These are phyloP conservation scores for Strombidium stylifer DNA, from an alignment of 73 alveolate genomes.

Conservation along the genomic window DNA sequence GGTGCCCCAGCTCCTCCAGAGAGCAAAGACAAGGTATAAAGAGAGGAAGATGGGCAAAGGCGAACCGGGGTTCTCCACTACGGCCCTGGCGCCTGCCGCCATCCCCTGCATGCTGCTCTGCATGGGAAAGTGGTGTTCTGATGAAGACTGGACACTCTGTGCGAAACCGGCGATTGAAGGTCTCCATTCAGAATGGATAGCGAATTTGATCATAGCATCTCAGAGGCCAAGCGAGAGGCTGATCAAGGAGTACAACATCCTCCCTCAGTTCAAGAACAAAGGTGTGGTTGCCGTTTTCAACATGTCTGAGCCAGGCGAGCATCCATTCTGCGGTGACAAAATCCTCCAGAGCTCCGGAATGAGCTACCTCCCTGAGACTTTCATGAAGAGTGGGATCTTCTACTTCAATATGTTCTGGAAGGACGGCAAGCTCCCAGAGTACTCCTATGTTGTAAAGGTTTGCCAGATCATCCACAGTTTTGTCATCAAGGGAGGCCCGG, in stretches of 20 bases:
- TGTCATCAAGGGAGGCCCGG: conserved; percentile 62
- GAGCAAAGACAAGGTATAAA: too few species aligned
- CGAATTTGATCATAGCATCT: conserved; percentile 67
- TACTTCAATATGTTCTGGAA: conserved; percentile 60
- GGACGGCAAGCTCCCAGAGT: conserved; percentile 74
- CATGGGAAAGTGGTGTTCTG: conserved; percentile 52
- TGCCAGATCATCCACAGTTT: conserved; percentile 64
- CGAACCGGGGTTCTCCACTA: too few species aligned
- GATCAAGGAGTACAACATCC: conserved; percentile 63
- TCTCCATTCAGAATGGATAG: conserved; percentile 66
- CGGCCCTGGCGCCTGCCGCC: too few species aligned
- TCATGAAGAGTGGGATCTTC: conserved; percentile 60
- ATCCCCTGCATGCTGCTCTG: too few species aligned
- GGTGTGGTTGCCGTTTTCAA: conserved; percentile 69
- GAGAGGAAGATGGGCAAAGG: too few species aligned
- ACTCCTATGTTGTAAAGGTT: conserved; percentile 51
- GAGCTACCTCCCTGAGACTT: conserved; percentile 60
- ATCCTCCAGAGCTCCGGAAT: conserved; percentile 66
- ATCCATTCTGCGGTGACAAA: conserved; percentile 85
- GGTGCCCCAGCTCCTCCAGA: too few species aligned
- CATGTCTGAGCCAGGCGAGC: conserved; percentile 83
- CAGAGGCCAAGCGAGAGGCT: conserved; percentile 74
- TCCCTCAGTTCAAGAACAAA: conserved; percentile 59
- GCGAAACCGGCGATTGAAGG: conserved; percentile 69
- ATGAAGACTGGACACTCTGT: conserved; percentile 50